Evolutionary conservation across 345 rosid species (phyloP).

Genomic region (Arabidopsis thaliana): TAIR10.1 NC_003074.8:17600001-17600500

Average conservation of each 20-base stretch:
- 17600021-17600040: no score
- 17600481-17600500: not conserved
- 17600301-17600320: slow-evolving; percentile 6
- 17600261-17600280: slow-evolving; percentile 29
- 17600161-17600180: not conserved
- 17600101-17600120: not conserved
- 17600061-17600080: no score
- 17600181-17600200: not conserved
- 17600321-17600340: not conserved
- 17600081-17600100: no score
- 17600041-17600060: no score
- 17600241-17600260: not conserved
- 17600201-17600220: not conserved
- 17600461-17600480: not conserved
- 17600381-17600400: not conserved
- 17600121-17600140: not conserved
- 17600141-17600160: not conserved
- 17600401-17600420: not conserved
- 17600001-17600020: no score
- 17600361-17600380: not conserved
- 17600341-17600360: slow-evolving; percentile 24
- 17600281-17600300: not conserved
- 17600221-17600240: not conserved
- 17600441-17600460: slow-evolving; percentile 21
- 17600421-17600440: slow-evolving; percentile 6